phyloP scores from a whole-genome alignment of 2,329 filamentous ascomycete genomes.

The Neofusicoccum cordaticola region DNA sequence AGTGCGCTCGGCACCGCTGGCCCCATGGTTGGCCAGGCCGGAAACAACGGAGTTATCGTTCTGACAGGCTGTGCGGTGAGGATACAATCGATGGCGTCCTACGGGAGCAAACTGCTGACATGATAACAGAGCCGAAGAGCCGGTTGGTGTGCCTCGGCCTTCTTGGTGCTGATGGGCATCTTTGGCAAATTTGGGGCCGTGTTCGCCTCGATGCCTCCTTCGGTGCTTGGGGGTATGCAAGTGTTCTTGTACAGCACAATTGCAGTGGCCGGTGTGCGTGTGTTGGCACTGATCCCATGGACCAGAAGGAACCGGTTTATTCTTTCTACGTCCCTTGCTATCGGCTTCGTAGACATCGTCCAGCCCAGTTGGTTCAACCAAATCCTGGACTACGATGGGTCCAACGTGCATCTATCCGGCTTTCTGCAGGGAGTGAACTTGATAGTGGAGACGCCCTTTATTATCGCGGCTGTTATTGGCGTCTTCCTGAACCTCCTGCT shows the following conservation, averaged over 20 bases:
- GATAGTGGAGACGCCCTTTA: conserved; percentile 42
- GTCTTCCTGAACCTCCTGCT: conserved; percentile 44
- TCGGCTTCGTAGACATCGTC: conserved; percentile 39
- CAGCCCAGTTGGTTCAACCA: conserved; percentile 39
- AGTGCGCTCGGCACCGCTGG: conserved; percentile 27
- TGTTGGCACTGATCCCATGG: conserved; percentile 28
- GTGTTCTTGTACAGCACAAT: conserved; percentile 30
- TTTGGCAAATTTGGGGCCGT: conserved; percentile 30
- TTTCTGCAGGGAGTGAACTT: conserved; percentile 43
- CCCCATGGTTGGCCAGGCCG: conserved; percentile 30
- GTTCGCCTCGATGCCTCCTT: conserved; percentile 31
- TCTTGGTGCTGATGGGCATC: conserved; percentile 29
- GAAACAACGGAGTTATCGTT: conserved; percentile 31
- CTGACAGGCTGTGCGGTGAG: conserved; percentile 27
- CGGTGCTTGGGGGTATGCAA: conserved; percentile 49
- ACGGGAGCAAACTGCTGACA: background rate
- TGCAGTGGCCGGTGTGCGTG: conserved; percentile 28
- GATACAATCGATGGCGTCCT: background rate
- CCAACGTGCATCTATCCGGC: conserved; percentile 37
- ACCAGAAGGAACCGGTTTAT: conserved; percentile 30
- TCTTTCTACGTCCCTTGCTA: conserved; percentile 25
- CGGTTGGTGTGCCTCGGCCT: conserved; percentile 29
- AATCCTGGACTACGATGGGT: conserved; percentile 38
- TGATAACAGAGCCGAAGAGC: conserved; percentile 21
- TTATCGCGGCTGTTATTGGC: conserved; percentile 37